A percentile compares a stretch with the other conserved stretches of the same genome.
Conservation (phyloP, 306 rosid species). For the Arachis stenosperma region DNA sequence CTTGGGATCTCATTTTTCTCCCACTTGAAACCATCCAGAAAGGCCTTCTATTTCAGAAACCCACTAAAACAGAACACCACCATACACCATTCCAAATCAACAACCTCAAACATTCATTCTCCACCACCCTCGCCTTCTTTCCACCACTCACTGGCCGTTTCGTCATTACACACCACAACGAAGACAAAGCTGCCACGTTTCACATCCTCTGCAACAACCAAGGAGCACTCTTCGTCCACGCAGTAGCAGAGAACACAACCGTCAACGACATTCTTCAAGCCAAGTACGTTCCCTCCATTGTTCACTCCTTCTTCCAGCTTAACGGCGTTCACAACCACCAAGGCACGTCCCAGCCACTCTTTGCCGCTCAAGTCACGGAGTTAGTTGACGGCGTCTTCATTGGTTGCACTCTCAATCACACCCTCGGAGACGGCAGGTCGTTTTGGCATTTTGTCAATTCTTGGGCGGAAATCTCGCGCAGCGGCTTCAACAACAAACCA, state of each 20-base stretch:
- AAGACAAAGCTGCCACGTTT: constrained; percentile 2
- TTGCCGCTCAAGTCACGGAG: constrained; percentile 57
- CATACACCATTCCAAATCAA: not conserved
- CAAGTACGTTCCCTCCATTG: constrained; percentile 33
- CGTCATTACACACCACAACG: not conserved
- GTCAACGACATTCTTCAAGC: constrained; percentile 37
- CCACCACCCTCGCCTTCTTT: constrained; percentile 38
- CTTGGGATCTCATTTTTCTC: constrained; percentile 44
- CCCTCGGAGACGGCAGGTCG: constrained; percentile 34
- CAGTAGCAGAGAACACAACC: constrained; percentile 8
- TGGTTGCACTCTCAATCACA: constrained; percentile 39
- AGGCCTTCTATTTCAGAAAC: constrained; percentile 37
- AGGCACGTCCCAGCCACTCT: constrained; percentile 39
- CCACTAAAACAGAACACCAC: not conserved
- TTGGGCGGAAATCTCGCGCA: constrained; percentile 48
- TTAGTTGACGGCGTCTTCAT: constrained; percentile 53
- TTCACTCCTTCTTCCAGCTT: constrained; percentile 45
- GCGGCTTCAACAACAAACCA: not conserved
- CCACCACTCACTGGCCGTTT: constrained; percentile 45
- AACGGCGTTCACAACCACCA: constrained; percentile 31
- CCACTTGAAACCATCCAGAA: constrained; percentile 21
- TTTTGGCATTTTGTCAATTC: constrained; percentile 54
- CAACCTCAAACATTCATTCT: constrained; percentile 37
- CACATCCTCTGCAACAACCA: constrained; percentile 40
- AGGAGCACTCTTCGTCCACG: constrained; percentile 44